Percentiles rank a stretch among this genome's conserved stretches.
Evolutionary conservation across 1,139 yeast genomes (phyloP).

Genomic region (Citeromyces siamensis): DNA sequence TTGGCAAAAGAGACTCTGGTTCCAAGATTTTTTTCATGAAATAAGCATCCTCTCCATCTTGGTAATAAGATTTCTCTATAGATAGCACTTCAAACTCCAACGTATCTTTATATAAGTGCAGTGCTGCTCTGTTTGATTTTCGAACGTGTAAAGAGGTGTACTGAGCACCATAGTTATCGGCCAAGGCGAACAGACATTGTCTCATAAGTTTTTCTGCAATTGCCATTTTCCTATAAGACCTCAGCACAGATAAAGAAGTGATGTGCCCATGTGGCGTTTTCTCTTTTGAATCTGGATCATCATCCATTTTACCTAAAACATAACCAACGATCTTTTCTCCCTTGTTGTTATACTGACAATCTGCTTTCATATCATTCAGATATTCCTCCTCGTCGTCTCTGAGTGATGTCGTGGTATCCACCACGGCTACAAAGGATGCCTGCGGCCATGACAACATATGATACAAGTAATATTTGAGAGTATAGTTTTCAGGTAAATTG

Average conservation of each 20-base stretch:
- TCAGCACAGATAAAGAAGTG: conserved; percentile 88
- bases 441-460: conserved; percentile 97
- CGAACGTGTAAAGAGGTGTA: conserved; percentile 91
- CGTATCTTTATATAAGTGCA: conserved; percentile 83
- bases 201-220: conserved; percentile 89
- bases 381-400: conserved; percentile 19
- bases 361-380: conserved; percentile 33
- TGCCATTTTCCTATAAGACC: conserved; percentile 92
- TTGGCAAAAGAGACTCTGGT: conserved; percentile 49
- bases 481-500: conserved; percentile 91
- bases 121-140: conserved; percentile 86
- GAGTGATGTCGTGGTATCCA: conserved; percentile 29
- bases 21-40: conserved; percentile 69
- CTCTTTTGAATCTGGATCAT: conserved; percentile 65
- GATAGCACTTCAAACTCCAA: conserved; percentile 69
- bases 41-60: conserved; percentile 98
- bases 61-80: conserved; percentile 81
- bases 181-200: conserved; percentile 67
- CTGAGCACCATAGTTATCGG: conserved; percentile 73
- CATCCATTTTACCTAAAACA: conserved; percentile 94
- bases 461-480: conserved; percentile 84
- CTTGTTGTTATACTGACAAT: conserved; percentile 37
- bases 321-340: conserved; percentile 88
- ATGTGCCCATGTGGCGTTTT: conserved; percentile 86
- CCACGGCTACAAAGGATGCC: conserved; percentile 91